Conservation (phyloP, 495 filamentous ascomycete species). For the Talaromyces borbonicus region DNA sequence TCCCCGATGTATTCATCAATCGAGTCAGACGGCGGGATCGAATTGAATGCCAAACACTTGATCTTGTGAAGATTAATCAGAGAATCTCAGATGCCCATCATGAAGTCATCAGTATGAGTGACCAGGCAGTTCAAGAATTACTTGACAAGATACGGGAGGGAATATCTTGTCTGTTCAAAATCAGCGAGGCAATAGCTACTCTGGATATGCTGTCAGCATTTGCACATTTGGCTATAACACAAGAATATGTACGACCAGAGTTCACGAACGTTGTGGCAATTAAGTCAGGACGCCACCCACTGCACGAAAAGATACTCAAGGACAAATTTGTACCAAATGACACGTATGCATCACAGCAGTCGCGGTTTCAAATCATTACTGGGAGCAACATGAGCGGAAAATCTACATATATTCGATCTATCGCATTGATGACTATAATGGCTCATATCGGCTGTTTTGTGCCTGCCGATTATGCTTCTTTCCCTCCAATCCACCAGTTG, state of each 20-base stretch:
- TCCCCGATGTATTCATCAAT: constrained; percentile 74
- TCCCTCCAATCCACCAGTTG: constrained; percentile 71
- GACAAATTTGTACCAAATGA: constrained; percentile 78
- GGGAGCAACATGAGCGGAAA: constrained; percentile 99
- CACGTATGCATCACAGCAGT: constrained; percentile 66
- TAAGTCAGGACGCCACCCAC: constrained; percentile 73
- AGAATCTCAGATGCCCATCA: constrained; percentile 67
- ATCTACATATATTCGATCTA: constrained; percentile 82
- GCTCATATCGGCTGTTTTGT: constrained; percentile 89
- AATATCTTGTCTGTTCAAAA: constrained; percentile 60
- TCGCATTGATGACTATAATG: constrained; percentile 83
- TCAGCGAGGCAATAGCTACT: constrained; percentile 79
- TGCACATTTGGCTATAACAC: constrained; percentile 61
- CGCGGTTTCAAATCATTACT: constrained; percentile 85
- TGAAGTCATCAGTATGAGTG: constrained; percentile 70
- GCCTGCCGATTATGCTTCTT: constrained; percentile 71
- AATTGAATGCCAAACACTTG: constrained; percentile 78
- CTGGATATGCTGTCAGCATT: constrained; percentile 89
- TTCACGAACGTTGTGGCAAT: constrained; percentile 68
- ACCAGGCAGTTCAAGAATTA: constrained; percentile 56
- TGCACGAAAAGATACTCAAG: constrained; percentile 61
- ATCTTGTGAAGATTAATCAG: constrained; percentile 67
- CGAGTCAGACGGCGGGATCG: constrained; percentile 57
- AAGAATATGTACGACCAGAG: constrained; percentile 74
- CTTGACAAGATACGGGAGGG: constrained; percentile 56